phyloP scores from a whole-genome alignment of 768 basidiomycete species.

The Russula vinacea region DNA sequence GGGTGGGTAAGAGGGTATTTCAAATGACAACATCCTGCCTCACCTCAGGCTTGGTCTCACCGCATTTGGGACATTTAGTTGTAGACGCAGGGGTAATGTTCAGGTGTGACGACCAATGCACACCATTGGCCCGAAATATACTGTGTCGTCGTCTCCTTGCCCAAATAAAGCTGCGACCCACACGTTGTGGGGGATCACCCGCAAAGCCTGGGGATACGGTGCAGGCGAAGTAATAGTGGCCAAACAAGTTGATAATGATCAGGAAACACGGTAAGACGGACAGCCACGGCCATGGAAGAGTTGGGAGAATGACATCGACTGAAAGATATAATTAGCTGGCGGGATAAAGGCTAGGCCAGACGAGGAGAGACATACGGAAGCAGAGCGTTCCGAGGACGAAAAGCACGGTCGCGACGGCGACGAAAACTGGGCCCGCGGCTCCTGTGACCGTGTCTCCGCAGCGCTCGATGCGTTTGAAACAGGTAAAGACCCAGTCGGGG shows the following conservation, averaged over 20 bases:
- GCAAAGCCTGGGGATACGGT: conserved; percentile 78
- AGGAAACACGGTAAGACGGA: conserved; percentile 68
- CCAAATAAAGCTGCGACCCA: conserved; percentile 53
- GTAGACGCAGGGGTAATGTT: conserved; percentile 50
- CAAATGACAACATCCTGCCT: neutral
- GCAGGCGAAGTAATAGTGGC: conserved; percentile 84
- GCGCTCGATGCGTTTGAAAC: conserved; percentile 67
- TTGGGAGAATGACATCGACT: conserved; percentile 80
- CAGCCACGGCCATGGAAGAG: conserved; percentile 55
- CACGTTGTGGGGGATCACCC: conserved; percentile 49
- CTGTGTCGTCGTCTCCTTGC: conserved; percentile 42
- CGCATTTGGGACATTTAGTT: conserved; percentile 25
- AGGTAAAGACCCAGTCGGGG: conserved; percentile 46
- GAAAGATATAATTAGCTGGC: conserved; percentile 17
- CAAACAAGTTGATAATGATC: conserved; percentile 69
- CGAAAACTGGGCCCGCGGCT: conserved; percentile 88
- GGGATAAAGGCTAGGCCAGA: neutral
- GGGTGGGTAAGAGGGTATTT: neutral
- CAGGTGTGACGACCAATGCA: conserved; percentile 49
- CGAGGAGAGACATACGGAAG: conserved; percentile 63
- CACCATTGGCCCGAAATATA: conserved; percentile 40
- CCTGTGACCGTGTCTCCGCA: conserved; percentile 79
- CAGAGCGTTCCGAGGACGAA: conserved; percentile 64
- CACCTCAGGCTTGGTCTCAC: conserved; percentile 28
- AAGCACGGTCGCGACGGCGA: conserved; percentile 72